These are phyloP conservation scores for Diaporthe capsici DNA, from an alignment of 2,329 filamentous ascomycete species.

Conservation along the genomic window DNA sequence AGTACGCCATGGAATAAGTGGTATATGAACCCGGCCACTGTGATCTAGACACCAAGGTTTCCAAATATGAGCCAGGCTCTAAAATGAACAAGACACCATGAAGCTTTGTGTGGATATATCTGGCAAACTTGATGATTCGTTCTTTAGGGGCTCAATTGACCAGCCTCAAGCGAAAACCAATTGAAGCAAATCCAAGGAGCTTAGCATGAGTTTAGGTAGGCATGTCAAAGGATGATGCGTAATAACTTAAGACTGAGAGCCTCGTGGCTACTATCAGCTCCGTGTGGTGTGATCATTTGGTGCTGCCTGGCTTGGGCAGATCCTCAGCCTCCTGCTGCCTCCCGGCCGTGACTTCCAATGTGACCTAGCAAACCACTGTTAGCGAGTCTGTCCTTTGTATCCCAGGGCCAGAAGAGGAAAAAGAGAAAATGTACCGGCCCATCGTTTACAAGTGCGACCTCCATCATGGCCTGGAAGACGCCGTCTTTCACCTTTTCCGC, in stretches of 20 bases:
- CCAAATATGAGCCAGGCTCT: no score
- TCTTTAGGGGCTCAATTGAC: no score
- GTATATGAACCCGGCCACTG: not conserved
- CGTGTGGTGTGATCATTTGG: not conserved
- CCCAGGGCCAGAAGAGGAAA: not conserved
- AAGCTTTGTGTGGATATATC: not conserved
- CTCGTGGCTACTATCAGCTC: not conserved
- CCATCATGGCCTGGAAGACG: conserved; percentile 99
- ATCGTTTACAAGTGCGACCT: conserved; percentile 93
- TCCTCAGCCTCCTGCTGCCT: conserved; percentile 33
- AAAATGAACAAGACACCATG: not conserved
- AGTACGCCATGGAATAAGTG: not conserved
- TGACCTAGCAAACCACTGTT: conserved; percentile 51
- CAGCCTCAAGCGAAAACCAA: no score
- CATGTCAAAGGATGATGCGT: not conserved
- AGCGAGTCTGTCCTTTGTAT: conserved; percentile 31
- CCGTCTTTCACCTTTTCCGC: conserved; percentile 89
- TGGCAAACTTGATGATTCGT: not conserved
- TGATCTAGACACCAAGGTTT: not conserved
- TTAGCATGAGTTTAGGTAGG: no score
- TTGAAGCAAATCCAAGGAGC: not conserved
- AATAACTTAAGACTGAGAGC: not conserved
- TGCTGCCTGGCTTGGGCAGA: not conserved
- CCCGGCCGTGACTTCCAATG: conserved; percentile 46
- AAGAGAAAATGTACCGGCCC: conserved; percentile 66